Evolutionary conservation across 768 basidiomycete species (phyloP).

Genomic region (Gloeostereum incarnatum): DNA sequence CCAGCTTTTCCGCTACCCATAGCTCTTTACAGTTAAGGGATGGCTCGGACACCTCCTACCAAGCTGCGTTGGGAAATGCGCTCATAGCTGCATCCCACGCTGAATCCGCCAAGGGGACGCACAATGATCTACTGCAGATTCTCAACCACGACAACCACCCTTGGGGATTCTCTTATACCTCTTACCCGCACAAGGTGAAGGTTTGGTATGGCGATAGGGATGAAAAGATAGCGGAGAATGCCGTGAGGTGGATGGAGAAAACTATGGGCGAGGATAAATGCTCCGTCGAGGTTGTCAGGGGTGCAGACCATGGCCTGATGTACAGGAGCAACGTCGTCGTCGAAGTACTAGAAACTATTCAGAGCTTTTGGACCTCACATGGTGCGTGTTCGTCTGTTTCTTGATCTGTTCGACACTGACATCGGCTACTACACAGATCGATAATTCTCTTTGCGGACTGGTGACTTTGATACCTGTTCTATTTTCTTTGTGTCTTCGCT

Average conservation of each 20-base stretch:
- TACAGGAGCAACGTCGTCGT: slow-evolving; percentile 83
- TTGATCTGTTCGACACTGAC: neutral
- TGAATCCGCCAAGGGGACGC: slow-evolving; percentile 86
- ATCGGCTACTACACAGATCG: too few species aligned
- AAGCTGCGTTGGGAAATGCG: slow-evolving; percentile 78
- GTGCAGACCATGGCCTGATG: slow-evolving; percentile 91
- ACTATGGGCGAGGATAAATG: slow-evolving; percentile 72
- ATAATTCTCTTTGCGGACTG: neutral
- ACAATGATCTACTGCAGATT: slow-evolving; percentile 86
- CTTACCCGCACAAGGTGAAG: slow-evolving; percentile 66
- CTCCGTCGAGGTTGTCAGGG: slow-evolving; percentile 71
- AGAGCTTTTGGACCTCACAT: slow-evolving; percentile 44
- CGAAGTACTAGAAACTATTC: slow-evolving; percentile 69
- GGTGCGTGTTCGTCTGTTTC: slow-evolving; percentile 12
- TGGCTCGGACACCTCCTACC: slow-evolving; percentile 35
- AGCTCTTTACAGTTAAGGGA: too few species aligned
- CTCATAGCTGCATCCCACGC: slow-evolving; percentile 92
- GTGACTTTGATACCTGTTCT: neutral
- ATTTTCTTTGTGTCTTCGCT: slow-evolving; percentile 2
- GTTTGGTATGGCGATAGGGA: slow-evolving; percentile 95
- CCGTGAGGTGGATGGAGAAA: slow-evolving; percentile 88
- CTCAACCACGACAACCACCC: slow-evolving; percentile 82
- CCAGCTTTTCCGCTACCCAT: slow-evolving; percentile 12
- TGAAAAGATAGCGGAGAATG: slow-evolving; percentile 87
- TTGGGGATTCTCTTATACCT: slow-evolving; percentile 84